phyloP scores from a whole-genome alignment of 768 basidiomycete genomes.

The Daedalea quercina region DNA sequence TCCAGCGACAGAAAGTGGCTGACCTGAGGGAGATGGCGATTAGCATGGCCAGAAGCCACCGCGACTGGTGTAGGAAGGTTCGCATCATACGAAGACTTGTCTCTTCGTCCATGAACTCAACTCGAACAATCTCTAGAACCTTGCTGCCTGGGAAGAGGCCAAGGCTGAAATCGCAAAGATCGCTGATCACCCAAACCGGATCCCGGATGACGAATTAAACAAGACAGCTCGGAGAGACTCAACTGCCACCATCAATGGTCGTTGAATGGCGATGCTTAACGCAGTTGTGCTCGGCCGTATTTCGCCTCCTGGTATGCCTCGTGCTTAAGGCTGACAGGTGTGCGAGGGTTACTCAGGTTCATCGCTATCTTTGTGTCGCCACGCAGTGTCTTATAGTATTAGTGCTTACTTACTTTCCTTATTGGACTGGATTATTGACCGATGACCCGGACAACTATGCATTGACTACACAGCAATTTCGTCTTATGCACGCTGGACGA shows the following conservation, averaged over 20 bases:
- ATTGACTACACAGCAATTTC: too few relatives aligned
- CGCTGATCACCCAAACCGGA: constrained; percentile 80
- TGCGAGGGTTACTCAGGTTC: too few relatives aligned
- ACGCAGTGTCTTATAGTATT: too few relatives aligned
- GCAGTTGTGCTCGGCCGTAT: too few relatives aligned
- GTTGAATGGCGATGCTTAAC: constrained; percentile 22
- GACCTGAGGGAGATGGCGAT: constrained; percentile 94
- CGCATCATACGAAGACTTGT: constrained; percentile 3
- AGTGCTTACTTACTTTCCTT: too few relatives aligned
- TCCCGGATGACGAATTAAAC: constrained; percentile 34
- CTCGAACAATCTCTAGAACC: constrained; percentile 51
- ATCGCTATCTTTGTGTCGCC: too few relatives aligned
- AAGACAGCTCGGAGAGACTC: constrained; percentile 54
- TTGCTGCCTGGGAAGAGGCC: constrained; percentile 96
- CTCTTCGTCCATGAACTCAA: constrained; percentile 10
- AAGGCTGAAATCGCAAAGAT: constrained; percentile 89
- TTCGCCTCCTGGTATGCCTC: too few relatives aligned
- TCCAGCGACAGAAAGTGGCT: constrained; percentile 97
- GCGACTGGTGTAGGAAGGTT: constrained; percentile 97
- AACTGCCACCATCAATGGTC: constrained; percentile 64
- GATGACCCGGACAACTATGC: too few relatives aligned
- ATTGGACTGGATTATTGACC: too few relatives aligned
- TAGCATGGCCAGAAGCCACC: constrained; percentile 81
- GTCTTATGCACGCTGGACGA: too few relatives aligned
- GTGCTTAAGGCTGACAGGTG: too few relatives aligned